Base-by-base conservation (phyloP, 106 monocot species). In the Apostasia ramifera region DNA sequence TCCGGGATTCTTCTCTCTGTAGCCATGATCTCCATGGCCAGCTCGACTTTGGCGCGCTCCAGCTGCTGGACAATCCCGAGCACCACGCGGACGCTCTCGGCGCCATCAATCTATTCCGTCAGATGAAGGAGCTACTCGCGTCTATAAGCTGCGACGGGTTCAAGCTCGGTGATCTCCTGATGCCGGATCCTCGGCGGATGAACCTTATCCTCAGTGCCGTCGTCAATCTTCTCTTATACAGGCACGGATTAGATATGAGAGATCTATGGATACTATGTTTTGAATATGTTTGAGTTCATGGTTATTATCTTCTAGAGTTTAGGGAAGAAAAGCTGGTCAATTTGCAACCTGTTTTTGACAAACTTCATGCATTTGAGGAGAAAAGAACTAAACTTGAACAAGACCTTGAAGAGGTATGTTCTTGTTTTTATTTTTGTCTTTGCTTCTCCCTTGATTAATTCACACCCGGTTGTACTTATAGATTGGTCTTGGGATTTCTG, bases 11-110 rank as follows among this genome's bases (percentile, higher is more conserved):
- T 68, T 47, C 6, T 70, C 54, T 26, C 68, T 6, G 26, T 67
- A 88, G 88, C 49, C 75, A 72, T n/a, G 82, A 81, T 26, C 43
- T 61, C 1, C 74, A 82, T 57, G 62, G 9, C 13, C 86, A 87
- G 76, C 74, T 94, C 40, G 82, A 73, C 3, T 94, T 94, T 58
- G 59, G n/a, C 6, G 79, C 87, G 5, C 63, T 90, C 66, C 75
- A 82, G 70, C 14, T 80, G 10, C 67, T 94, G 51, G 86, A 94
- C 40, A 89, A 94, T 49, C 94, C 90, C 4, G 89, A 89, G 8
- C 61, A 78, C 43, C 84, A 83, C 15, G 62, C 40, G 8, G 70
- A 73, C 2, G 69, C 85, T 13, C 74, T 83, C 43, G 46, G 65
- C 60, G 58, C 67, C 10, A 41, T 66, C n/a, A 76, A 74, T 49